These are phyloP conservation scores for Remersonia thermophila DNA, from an alignment of 2,329 filamentous ascomycete genomes.

Conservation along the genomic window DNA sequence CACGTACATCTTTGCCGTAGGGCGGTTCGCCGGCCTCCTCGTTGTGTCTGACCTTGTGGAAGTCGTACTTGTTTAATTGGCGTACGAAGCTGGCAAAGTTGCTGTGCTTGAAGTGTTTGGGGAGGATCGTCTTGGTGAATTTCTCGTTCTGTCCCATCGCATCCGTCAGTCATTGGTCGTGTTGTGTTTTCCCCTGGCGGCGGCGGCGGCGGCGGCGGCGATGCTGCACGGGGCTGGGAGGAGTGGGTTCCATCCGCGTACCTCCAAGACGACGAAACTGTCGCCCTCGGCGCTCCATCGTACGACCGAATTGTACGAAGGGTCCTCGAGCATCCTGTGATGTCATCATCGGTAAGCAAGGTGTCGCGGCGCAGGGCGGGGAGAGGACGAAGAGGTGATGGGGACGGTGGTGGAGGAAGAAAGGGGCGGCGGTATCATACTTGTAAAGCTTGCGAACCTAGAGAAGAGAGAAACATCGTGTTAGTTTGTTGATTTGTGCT, in stretches of 20 bases:
- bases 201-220: too few relatives aligned
- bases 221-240: too few relatives aligned
- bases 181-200: too few relatives aligned
- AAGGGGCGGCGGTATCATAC: constrained; percentile 40
- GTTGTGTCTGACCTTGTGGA: constrained; percentile 92
- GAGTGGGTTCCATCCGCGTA: too few relatives aligned
- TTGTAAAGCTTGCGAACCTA: constrained; percentile 98
- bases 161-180: too few relatives aligned
- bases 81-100: constrained; percentile 96
- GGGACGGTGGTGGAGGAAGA: too few relatives aligned
- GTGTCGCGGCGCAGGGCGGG: constrained; percentile 4
- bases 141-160: constrained; percentile 91
- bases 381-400: too few relatives aligned
- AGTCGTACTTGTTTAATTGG: constrained; percentile 94
- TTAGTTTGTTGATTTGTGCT: constrained; percentile 7
- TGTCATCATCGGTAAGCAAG: constrained; percentile 21
- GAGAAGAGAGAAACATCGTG: constrained; percentile 1
- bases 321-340: constrained; percentile 86
- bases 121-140: constrained; percentile 92
- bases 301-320: constrained; percentile 82
- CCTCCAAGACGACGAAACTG: constrained; percentile 94
- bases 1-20: constrained; percentile 62
- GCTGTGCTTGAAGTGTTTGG: constrained; percentile 98
- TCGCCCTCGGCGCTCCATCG: constrained; percentile 92
- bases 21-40: constrained; percentile 73